Conservation (phyloP, 1,284 basidiomycete genomes). For the Crepidotus sp. region DNA sequence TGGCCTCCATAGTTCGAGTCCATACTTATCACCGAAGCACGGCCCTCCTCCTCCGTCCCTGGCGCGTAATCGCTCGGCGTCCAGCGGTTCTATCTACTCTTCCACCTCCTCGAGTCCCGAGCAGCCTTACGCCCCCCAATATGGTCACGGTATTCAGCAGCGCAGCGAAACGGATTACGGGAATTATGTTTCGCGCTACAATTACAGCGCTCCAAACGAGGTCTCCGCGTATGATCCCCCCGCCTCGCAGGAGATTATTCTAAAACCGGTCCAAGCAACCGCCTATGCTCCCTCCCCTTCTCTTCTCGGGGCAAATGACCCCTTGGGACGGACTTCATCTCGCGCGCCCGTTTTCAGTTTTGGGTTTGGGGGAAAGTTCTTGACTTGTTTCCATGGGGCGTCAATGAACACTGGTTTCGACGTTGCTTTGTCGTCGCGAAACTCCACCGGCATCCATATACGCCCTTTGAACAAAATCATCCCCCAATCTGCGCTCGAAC, state of each 20-base stretch:
- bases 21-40: conserved; percentile 13
- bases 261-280: conserved; percentile 33
- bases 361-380: conserved; percentile 81
- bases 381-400: conserved; percentile 79
- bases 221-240: conserved; percentile 17
- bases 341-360: conserved; percentile 78
- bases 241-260: conserved; percentile 32
- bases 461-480: conserved; percentile 60
- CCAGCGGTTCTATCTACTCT: conserved; percentile 17
- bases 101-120: conserved; percentile 25
- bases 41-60: conserved; percentile 11
- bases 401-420: conserved; percentile 67
- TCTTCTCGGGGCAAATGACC: conserved; percentile 74
- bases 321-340: conserved; percentile 64
- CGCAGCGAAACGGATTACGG: conserved; percentile 21
- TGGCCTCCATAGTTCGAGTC: conserved; percentile 12
- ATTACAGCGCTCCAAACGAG: conserved; percentile 16
- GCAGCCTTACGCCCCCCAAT: conserved; percentile 36
- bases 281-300: conserved; percentile 71
- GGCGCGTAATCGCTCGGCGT: conserved; percentile 18
- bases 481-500: conserved; percentile 56
- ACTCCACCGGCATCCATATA: conserved; percentile 63
- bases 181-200: conserved; percentile 21
- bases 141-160: conserved; percentile 16
- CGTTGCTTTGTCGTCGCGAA: conserved; percentile 64